These are phyloP conservation scores for Aureoboletus auriporus DNA, from an alignment of 768 basidiomycete species.

Conservation along the genomic window DNA sequence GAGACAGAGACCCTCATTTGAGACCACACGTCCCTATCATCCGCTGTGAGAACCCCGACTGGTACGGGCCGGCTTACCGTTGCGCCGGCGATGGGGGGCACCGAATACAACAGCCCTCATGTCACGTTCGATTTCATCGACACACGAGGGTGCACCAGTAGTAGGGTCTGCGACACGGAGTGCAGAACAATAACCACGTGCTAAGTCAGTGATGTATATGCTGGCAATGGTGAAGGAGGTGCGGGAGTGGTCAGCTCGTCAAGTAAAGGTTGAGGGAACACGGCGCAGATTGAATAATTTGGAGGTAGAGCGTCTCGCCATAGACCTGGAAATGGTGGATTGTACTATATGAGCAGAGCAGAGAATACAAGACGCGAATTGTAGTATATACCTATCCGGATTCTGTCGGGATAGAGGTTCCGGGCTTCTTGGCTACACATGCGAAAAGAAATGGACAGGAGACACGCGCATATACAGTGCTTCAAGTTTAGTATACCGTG, in stretches of 20 bases:
- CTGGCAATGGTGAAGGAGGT: slow-evolving; percentile 34
- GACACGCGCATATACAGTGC: slow-evolving; percentile 59
- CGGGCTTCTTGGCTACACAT: slow-evolving; percentile 47
- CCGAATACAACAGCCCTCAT: slow-evolving; percentile 51
- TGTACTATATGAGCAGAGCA: not conserved
- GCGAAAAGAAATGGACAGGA: slow-evolving; percentile 1
- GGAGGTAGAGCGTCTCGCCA: slow-evolving; percentile 56
- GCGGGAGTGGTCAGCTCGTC: slow-evolving; percentile 55
- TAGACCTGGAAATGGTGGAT: slow-evolving; percentile 41
- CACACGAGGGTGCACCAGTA: slow-evolving; percentile 29
- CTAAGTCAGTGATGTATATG: slow-evolving; percentile 60
- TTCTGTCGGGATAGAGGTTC: slow-evolving; percentile 63
- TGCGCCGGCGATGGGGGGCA: slow-evolving; percentile 44
- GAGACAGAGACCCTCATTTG: slow-evolving; percentile 41
- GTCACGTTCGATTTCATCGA: slow-evolving; percentile 41
- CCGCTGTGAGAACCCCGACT: slow-evolving; percentile 72
- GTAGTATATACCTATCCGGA: slow-evolving; percentile 53
- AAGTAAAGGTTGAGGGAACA: slow-evolving; percentile 60
- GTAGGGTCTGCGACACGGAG: slow-evolving; percentile 52
- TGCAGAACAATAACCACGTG: slow-evolving; percentile 77
- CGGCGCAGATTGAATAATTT: slow-evolving; percentile 77
- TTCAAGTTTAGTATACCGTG: slow-evolving; percentile 73
- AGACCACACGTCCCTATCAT: slow-evolving; percentile 81
- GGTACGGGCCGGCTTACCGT: slow-evolving; percentile 54
- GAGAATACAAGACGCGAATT: not conserved